Conservation (phyloP, 1,284 basidiomycete genomes). For the Trichosporon inkin region DNA sequence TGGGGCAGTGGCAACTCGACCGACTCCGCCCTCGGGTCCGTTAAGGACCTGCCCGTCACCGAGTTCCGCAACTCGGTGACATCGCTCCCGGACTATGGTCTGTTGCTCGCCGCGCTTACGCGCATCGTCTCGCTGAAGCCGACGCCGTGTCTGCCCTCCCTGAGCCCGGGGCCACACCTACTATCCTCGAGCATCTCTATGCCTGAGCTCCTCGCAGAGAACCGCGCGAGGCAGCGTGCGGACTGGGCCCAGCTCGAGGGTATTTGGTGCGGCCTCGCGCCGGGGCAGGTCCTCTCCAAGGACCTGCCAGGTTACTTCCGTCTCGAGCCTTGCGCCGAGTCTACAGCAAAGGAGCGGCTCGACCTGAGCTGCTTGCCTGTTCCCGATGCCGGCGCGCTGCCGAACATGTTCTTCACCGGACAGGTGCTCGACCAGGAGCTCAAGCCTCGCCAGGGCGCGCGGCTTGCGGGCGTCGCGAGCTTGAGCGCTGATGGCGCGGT, state of each 20-base stretch:
- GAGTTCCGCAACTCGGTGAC: constrained; percentile 4
- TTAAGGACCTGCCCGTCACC: not conserved
- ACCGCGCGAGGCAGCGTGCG: not conserved
- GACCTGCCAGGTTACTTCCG: constrained; percentile 1
- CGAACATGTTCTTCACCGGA: constrained; percentile 3
- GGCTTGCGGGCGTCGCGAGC: not conserved
- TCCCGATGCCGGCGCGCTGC: not conserved
- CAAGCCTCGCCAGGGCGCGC: not conserved
- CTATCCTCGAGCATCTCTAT: not conserved
- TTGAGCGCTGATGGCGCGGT: not conserved
- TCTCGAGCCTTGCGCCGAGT: not conserved
- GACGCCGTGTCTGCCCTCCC: not conserved
- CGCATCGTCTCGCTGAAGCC: not conserved
- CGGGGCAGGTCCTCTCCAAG: not conserved
- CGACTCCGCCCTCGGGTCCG: not conserved
- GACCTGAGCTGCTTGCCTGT: not conserved
- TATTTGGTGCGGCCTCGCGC: not conserved
- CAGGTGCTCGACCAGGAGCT: constrained; percentile 1
- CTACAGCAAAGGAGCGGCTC: not conserved
- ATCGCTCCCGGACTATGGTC: not conserved
- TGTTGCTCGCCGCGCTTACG: not conserved
- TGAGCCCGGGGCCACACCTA: not conserved
- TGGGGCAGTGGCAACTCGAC: not conserved
- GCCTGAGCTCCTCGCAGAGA: not conserved
- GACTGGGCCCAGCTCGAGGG: constrained; percentile 1